Evolutionary conservation across 345 rosid species (phyloP), one percentile per base, ranked within the genome.

Genomic region (Eucalyptus cloeziana): DNA sequence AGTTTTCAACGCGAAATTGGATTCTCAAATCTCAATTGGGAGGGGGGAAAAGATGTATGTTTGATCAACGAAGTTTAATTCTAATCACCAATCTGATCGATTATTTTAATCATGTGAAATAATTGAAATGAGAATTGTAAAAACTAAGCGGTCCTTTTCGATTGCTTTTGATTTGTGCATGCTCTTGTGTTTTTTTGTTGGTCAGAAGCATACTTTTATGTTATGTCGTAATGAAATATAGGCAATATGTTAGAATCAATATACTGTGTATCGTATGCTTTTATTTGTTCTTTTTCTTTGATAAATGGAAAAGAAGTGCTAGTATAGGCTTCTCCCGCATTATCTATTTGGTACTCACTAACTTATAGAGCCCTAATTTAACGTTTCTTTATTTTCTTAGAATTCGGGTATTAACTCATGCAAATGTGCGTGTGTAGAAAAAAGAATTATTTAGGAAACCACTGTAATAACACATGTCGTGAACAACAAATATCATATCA

Each of bases 71-170:
- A 7, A 64, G 30, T 7, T 64, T n/a, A n/a, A 64, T 30, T 64
- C 10, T 64, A 64, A 7, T 14, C 5, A 0, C 10, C 2, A 3
- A 52, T 52, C 1, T 3, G 0, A 62, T 62, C 1, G 0, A 62
- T 4, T 8, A 13, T 30, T 15, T 30, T n/a, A 4, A 14, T 64
- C 19, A 60, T 12, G 27, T 56, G 62, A 4, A 22, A 56, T 17
- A 56, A 56, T 56, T 24, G 30, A 9, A 22, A 56, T 56, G 62
- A 56, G 24, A 52, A 52, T 52, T 52, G 25, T 10, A 8, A 52
- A 52, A 52, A 7, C 58, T 19, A 52, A 0, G 58, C 4, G 0
- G 14, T 4, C 33, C 14, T 62, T 60, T 27, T 62, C 0, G 31
- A 25, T 60, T 60, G 67, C 31, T 62, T 30, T 0, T 62, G 17